Evolutionary conservation across 495 filamentous ascomycete genomes (phyloP), one percentile per base, ranked within the genome.

Genomic region (Elaphomyces granulatus): DNA sequence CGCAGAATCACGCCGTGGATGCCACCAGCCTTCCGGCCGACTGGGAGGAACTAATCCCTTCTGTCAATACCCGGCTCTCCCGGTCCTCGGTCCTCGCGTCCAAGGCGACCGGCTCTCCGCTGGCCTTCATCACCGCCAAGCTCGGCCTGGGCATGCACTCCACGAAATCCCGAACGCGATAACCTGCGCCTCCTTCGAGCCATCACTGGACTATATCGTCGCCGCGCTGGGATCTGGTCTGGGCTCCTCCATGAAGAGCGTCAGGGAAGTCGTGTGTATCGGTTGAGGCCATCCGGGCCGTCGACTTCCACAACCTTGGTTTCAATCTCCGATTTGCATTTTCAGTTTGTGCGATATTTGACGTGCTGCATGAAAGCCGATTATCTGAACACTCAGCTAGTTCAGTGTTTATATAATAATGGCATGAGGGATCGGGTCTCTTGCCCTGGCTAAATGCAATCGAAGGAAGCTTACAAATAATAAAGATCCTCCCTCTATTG

Each of bases 161-260:
- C 95, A 98, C 61, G 83, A 96, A 59, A 93, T 98, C 56, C 79
- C 78, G 44, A 98, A 98, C 66, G 83, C 83, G 1, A 88, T 98
- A 35, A 98, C 90, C 17, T 93, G 85, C 45, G 90, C 88, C 37
- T 98, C 90, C 70, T 98, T 98, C 61, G 90, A 98, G 57, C 90
- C 90, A n/a, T 98, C 90, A 2, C 71, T 98, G 0, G 90, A 98
- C 57, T 98, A 98, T 57, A 88, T 95, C 34, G 90, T 96, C 17
- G 90, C 90, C 90, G 15, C 74, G 90, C 44, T 98, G 90, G 90
- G 90, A 98, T 63, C 60, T 98, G 45, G 96, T 60, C 78, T 98
- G 4, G 85, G 82, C 23, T 96, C 90, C 6, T 95, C 90, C 10
- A 98, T 98, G 90, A 98, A 98, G 81, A 93, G 85, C 70, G 87